Evolutionary conservation across 2,329 filamentous ascomycete genomes (phyloP).

Genomic region (Aureobasidium sp.): DNA sequence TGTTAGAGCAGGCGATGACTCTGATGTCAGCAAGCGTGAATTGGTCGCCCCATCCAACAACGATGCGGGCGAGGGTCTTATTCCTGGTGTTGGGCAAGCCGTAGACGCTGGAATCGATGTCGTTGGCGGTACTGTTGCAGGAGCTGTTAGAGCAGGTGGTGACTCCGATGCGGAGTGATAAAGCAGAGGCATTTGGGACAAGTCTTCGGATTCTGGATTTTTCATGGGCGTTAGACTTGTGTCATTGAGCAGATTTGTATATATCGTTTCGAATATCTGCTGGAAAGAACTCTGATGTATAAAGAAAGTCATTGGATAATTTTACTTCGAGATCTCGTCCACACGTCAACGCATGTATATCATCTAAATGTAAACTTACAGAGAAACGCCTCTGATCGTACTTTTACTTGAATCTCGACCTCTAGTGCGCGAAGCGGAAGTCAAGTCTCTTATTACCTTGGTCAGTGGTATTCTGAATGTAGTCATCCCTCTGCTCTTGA

Average conservation of each 20-base stretch:
- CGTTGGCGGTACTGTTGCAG: background rate
- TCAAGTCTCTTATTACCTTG: slow-evolving; percentile 21
- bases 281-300: background rate
- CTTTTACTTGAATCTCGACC: background rate
- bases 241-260: background rate
- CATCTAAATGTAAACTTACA: too few relatives aligned
- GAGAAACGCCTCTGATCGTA: too few relatives aligned
- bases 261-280: background rate
- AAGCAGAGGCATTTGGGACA: background rate
- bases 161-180: background rate
- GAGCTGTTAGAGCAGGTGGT: background rate
- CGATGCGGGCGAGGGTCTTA: too few relatives aligned
- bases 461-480: slow-evolving; percentile 27
- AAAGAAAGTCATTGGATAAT: background rate
- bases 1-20: background rate
- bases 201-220: background rate
- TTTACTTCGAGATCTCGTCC: too few relatives aligned
- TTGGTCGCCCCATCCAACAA: too few relatives aligned
- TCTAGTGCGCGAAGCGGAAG: slow-evolving; percentile 12
- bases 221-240: background rate
- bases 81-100: background rate
- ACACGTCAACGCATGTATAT: too few relatives aligned
- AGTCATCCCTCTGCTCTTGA: slow-evolving; percentile 25
- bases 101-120: background rate
- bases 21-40: background rate